Evolutionary conservation across 805 yeast genomes (phyloP).

Genomic region (Alloascoidea hylecoeti): DNA sequence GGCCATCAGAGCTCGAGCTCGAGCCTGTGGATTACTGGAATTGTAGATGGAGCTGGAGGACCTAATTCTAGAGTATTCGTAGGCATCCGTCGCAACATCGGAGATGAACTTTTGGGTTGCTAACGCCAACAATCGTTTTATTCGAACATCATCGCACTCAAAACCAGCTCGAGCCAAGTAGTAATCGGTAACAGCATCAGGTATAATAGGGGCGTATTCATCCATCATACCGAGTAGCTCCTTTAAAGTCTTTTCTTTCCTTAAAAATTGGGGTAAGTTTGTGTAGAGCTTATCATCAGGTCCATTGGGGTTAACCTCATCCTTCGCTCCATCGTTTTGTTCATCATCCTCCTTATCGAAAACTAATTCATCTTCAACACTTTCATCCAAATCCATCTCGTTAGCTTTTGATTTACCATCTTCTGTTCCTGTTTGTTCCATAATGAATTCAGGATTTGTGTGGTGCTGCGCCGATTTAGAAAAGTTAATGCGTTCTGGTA

Average conservation of each 20-base stretch:
- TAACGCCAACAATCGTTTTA: conserved; percentile 74
- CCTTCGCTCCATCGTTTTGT: neutral
- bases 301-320: no score
- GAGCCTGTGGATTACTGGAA: conserved; percentile 71
- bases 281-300: neutral
- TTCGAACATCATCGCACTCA: conserved; percentile 60
- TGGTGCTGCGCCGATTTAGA: no score
- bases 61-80: conserved; percentile 86
- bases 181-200: conserved; percentile 92
- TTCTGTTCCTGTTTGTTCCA: no score
- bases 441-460: no score
- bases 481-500: no score
- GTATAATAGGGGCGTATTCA: conserved; percentile 89
- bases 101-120: conserved; percentile 94
- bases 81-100: conserved; percentile 93
- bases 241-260: conserved; percentile 64
- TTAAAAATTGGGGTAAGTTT: neutral
- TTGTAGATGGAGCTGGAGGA: conserved; percentile 80
- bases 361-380: neutral
- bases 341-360: neutral
- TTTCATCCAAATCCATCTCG: neutral
- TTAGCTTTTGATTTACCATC: no score
- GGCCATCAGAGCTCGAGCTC: conserved; percentile 66
- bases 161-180: conserved; percentile 79
- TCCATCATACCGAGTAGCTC: conserved; percentile 85